Percentiles rank a stretch among this genome's conserved stretches.
Evolutionary conservation across 2,329 filamentous ascomycete genomes (phyloP).

Genomic region (Pseudogymnoascus sp.): DNA sequence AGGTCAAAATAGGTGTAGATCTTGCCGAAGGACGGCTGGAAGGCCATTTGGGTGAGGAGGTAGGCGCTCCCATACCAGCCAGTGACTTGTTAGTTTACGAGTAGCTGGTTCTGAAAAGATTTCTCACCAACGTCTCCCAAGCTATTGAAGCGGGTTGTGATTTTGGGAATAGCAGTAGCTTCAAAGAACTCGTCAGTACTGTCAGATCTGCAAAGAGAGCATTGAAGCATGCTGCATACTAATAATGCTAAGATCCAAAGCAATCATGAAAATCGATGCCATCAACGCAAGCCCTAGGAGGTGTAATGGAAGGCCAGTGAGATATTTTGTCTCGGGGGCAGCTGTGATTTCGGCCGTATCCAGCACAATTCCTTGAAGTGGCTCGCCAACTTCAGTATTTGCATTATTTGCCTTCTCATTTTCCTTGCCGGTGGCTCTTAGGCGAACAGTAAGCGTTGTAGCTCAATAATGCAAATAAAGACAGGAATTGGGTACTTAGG

Average conservation of each 20-base stretch:
- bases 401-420: not conserved
- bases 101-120: not conserved
- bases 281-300: not conserved
- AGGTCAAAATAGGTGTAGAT: conserved; percentile 27
- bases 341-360: not conserved
- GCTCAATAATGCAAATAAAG: not conserved
- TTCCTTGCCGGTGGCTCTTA: not conserved
- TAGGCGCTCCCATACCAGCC: conserved; percentile 37
- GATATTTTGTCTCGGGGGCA: conserved; percentile 19
- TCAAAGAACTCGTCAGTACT: not conserved
- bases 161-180: conserved; percentile 19
- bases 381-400: not conserved
- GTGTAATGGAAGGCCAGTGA: not conserved
- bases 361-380: not conserved
- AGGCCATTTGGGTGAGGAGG: conserved; percentile 27
- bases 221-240: not conserved
- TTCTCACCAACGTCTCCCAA: conserved; percentile 18
- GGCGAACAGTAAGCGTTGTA: not conserved
- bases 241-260: conserved; percentile 33
- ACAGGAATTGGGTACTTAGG: not conserved
- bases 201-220: too few relatives aligned
- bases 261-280: conserved; percentile 36
- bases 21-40: conserved; percentile 24
- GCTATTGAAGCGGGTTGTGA: conserved; percentile 22
- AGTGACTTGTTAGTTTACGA: not conserved